Conservation (phyloP, 371 early-diverging fungal species). For the Rhizopus arrhizus region DNA sequence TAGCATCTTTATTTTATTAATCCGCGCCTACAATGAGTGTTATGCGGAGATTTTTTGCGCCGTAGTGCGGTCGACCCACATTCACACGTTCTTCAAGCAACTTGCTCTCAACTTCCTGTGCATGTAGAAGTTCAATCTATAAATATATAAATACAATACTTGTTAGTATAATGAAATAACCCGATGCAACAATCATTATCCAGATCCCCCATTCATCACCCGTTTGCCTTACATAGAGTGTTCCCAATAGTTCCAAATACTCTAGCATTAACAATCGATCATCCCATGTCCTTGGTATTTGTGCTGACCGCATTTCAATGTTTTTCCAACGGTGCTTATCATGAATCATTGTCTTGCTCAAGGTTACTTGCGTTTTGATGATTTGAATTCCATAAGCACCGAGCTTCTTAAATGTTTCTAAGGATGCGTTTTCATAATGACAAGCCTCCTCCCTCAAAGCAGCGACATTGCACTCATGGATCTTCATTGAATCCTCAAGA, state of each 20-base stretch:
- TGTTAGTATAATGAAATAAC: constrained; percentile 21
- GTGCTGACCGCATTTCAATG: constrained; percentile 20
- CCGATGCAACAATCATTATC: constrained; percentile 21
- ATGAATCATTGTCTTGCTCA: constrained; percentile 19
- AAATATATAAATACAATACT: constrained; percentile 19
- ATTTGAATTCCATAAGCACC: constrained; percentile 20
- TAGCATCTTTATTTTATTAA: no score
- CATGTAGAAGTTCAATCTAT: constrained; percentile 20
- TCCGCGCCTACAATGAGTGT: no score
- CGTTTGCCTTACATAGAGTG: constrained; percentile 22
- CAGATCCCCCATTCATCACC: constrained; percentile 11
- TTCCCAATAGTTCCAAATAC: constrained; percentile 16
- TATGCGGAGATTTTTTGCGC: no score
- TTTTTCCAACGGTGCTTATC: constrained; percentile 18
- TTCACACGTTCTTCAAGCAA: constrained; percentile 15
- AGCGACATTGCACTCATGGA: constrained; percentile 21
- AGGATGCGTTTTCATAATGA: constrained; percentile 22
- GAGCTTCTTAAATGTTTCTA: constrained; percentile 17
- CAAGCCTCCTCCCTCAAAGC: constrained; percentile 13
- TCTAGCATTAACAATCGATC: constrained; percentile 16
- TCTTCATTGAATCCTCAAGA: constrained; percentile 22
- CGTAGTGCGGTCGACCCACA: constrained; percentile 11
- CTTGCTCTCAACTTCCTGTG: constrained; percentile 12
- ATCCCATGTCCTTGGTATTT: constrained; percentile 22
- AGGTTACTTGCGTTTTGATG: constrained; percentile 19